Conservation (phyloP, 2,329 filamentous ascomycete genomes). For the Anthostomella pinea region DNA sequence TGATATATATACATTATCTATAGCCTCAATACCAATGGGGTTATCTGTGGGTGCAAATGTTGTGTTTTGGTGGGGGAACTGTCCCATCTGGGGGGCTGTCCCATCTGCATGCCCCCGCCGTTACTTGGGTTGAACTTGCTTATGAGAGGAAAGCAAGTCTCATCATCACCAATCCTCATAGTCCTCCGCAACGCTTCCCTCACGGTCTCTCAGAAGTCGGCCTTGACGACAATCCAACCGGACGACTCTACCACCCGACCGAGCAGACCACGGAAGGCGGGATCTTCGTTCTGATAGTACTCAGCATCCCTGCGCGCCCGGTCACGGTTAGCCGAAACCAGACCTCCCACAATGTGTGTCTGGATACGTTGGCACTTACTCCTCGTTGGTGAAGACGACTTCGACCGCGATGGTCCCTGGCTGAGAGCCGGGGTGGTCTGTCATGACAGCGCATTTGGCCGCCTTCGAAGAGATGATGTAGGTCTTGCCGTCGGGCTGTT, state of each 20-base stretch:
- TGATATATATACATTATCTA: no score
- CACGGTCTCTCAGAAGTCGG: background rate
- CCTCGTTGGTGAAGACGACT: background rate
- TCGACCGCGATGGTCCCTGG: background rate
- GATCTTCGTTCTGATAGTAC: slow-evolving; percentile 1
- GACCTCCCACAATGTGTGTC: no score
- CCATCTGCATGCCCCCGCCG: no score
- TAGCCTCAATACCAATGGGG: no score
- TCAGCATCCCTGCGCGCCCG: slow-evolving; percentile 1
- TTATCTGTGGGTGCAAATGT: no score
- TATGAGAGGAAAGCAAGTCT: no score
- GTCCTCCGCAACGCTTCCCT: no score
- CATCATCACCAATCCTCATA: no score
- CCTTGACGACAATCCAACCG: background rate
- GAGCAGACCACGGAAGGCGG: background rate
- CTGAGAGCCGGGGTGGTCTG: background rate
- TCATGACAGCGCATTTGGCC: background rate
- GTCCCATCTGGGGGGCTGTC: no score
- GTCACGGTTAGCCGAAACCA: no score
- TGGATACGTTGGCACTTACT: background rate
- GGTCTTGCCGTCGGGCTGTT: slow-evolving; percentile 1
- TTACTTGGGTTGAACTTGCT: no score
- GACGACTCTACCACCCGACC: background rate
- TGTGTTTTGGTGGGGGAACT: no score
- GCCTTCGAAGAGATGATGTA: background rate